Percentiles rank a stretch among this genome's conserved stretches.
Evolutionary conservation across 345 rosid genomes (phyloP).

Genomic region (Hibiscus tridactylites): DNA sequence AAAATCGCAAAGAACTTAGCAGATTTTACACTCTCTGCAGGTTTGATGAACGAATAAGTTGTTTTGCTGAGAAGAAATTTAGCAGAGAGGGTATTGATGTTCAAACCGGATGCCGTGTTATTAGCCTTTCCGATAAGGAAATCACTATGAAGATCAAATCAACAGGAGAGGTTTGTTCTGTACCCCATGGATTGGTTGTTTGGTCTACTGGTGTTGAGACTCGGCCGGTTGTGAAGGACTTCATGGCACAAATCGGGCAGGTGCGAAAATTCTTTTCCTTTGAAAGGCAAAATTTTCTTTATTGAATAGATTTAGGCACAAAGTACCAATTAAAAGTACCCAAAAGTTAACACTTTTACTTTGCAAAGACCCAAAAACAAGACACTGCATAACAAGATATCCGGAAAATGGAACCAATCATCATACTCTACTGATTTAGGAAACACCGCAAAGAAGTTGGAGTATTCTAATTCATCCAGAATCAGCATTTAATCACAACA

Average conservation of each 20-base stretch:
- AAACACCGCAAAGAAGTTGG: neutral
- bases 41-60: slow-evolving; percentile 84
- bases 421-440: neutral
- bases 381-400: too few relatives aligned
- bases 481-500: neutral
- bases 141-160: slow-evolving; percentile 62
- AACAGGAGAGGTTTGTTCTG: slow-evolving; percentile 40
- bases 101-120: slow-evolving; percentile 74
- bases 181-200: slow-evolving; percentile 82
- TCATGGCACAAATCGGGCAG: slow-evolving; percentile 94
- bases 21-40: slow-evolving; percentile 24
- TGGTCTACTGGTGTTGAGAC: slow-evolving; percentile 94
- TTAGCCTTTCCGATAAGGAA: slow-evolving; percentile 63
- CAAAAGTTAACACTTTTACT: neutral
- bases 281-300: neutral
- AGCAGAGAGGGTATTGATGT: slow-evolving; percentile 76
- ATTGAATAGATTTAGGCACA: neutral
- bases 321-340: neutral
- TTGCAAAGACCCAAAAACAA: too few relatives aligned
- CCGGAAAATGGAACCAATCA: too few relatives aligned
- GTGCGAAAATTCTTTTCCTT: slow-evolving; percentile 16
- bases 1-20: neutral
- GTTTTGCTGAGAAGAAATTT: slow-evolving; percentile 83
- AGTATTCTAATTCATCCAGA: neutral
- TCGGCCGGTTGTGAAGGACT: slow-evolving; percentile 66